Conservation (phyloP, 1,139 yeast genomes). For the Geotrichum candidum region DNA sequence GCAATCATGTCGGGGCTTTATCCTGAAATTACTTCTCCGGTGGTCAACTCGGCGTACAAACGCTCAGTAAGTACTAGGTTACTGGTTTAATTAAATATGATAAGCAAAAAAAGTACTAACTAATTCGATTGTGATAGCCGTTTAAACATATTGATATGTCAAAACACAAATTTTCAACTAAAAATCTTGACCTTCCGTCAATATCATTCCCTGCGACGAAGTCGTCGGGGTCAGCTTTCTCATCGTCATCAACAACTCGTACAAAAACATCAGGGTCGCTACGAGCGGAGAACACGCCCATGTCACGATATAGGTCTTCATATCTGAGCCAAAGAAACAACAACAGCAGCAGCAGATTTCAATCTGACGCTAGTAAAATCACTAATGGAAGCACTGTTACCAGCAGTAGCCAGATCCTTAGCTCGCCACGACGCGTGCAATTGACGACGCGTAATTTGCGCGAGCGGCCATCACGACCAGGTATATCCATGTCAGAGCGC, state of each 20-base stretch:
- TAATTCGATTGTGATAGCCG: conserved; percentile 4
- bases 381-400: neutral
- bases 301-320: neutral
- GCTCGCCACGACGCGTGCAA: neutral
- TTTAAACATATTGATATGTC: conserved; percentile 12
- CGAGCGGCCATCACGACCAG: neutral
- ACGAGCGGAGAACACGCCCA: neutral
- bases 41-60: conserved; percentile 7
- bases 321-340: neutral
- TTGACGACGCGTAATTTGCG: neutral
- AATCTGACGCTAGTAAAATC: neutral
- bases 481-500: neutral
- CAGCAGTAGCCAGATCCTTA: neutral
- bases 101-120: neutral
- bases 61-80: conserved; percentile 8
- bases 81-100: neutral
- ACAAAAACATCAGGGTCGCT: neutral
- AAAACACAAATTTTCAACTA: conserved; percentile 6
- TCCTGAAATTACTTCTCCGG: conserved; percentile 5
- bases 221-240: neutral
- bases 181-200: conserved; percentile 11
- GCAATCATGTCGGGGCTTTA: conserved; percentile 2
- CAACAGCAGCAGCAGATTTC: neutral
- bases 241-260: neutral
- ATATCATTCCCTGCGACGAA: conserved; percentile 5